Base-by-base conservation (phyloP, 23 red algal genomes). In the Gracilaria domingensis region DNA sequence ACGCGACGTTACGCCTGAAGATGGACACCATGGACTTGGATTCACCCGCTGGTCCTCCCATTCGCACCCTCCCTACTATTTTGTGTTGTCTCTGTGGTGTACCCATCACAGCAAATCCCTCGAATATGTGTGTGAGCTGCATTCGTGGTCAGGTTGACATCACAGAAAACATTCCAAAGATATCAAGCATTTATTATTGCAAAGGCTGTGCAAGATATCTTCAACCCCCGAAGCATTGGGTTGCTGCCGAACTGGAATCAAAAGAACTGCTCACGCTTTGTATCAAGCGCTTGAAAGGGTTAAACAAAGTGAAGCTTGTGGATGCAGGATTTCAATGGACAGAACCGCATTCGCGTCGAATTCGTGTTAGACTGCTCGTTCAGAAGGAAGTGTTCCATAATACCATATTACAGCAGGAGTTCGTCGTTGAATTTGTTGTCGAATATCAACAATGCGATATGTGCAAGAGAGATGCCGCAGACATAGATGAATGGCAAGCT, bases 321-420 rank as follows among this genome's bases (percentile, higher is more conserved):
- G 97, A 99, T 73, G 97, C 97, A 26, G 85, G 88, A 28, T 99
- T 99, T 71, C 80, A 84, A 36, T 99, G 97, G 97, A 99, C 97
- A 28, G 97, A 99, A 80, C 97, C 97, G 12, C 97, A 99, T 80
- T 94, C 94, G 18, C 91, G 93, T 20, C 89, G 97, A 30, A 99
- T 99, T 57, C 85, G 86, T 75, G 91, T 99, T 40, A 86, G 92
- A 21, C 91, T 99, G 16, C 88, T 93, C 28, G 92, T 99, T 14
- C 97, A 99, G 75, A 93, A 96, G 32, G 97, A 99, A 83, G 97
- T 99, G 0, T 94, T 99, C 33, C 25, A 92, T 24, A 77, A 82
- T 35, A 96, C 97, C 16, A 92, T 99, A 58, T 59, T 99, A 29
- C 91, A 99, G 78, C 94, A 99, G 34, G 91, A 93, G 56, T 99